Percentiles rank a stretch among this genome's conserved stretches.
Conservation (phyloP, 2,329 filamentous ascomycete species). For the Chaetothyriales sp. region DNA sequence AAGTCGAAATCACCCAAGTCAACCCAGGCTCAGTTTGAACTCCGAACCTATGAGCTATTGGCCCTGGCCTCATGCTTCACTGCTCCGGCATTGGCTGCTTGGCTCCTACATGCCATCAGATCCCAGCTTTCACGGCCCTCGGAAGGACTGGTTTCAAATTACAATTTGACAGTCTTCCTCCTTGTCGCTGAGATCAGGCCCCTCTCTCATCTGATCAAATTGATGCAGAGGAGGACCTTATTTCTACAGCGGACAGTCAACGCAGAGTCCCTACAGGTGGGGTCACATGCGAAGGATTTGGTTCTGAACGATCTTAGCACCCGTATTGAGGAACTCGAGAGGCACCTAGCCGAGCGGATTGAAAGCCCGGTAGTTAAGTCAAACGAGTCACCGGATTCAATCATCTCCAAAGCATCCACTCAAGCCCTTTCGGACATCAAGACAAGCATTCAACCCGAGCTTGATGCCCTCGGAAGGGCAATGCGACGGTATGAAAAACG, state of each 20-base stretch:
- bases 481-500: slow-evolving; percentile 88
- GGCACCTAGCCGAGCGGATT: slow-evolving; percentile 33
- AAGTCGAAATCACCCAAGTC: not conserved
- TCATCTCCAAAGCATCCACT: slow-evolving; percentile 16
- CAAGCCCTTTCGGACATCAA: slow-evolving; percentile 43
- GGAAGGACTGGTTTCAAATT: slow-evolving; percentile 78
- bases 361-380: slow-evolving; percentile 23
- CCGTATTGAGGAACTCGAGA: slow-evolving; percentile 58
- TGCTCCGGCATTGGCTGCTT: slow-evolving; percentile 66
- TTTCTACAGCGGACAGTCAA: slow-evolving; percentile 62
- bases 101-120: slow-evolving; percentile 68
- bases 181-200: slow-evolving; percentile 77
- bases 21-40: slow-evolving; percentile 41
- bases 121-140: slow-evolving; percentile 68
- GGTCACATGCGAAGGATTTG: slow-evolving; percentile 5
- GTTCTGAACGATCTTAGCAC: slow-evolving; percentile 38
- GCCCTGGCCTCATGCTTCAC: slow-evolving; percentile 68
- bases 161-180: slow-evolving; percentile 83
- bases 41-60: slow-evolving; percentile 60
- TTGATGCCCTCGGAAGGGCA: slow-evolving; percentile 78
- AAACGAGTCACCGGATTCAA: slow-evolving; percentile 31
- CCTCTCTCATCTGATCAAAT: slow-evolving; percentile 63
- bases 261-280: slow-evolving; percentile 20
- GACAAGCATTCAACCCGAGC: slow-evolving; percentile 58
- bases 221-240: slow-evolving; percentile 65